Percentiles rank a stretch among this genome's conserved stretches.
phyloP scores from a whole-genome alignment of 495 filamentous ascomycete species.

The Aspergillus sclerotioniger region DNA sequence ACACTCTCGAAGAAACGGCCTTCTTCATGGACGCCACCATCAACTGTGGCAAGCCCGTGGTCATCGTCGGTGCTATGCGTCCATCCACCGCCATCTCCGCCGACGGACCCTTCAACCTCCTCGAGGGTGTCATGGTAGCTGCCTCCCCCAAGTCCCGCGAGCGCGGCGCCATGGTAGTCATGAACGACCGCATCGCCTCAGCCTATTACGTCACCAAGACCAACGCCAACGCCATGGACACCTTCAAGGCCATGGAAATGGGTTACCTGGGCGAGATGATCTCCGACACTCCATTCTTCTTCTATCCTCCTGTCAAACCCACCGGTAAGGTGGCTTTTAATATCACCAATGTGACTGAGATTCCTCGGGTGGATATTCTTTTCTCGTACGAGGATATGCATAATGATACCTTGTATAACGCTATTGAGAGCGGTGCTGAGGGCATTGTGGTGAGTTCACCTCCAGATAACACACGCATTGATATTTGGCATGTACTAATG shows the following conservation, averaged over 20 bases:
- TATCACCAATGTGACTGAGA: conserved; percentile 25
- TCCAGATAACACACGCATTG: background rate
- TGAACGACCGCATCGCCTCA: conserved; percentile 50
- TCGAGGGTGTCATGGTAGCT: conserved; percentile 48
- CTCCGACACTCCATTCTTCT: conserved; percentile 46
- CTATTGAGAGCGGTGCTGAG: conserved; percentile 38
- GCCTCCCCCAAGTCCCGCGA: conserved; percentile 29
- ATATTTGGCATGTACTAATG: background rate
- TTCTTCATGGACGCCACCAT: conserved; percentile 51
- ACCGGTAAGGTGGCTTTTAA: conserved; percentile 38
- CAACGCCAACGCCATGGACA: conserved; percentile 51
- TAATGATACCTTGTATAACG: conserved; percentile 31
- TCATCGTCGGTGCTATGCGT: conserved; percentile 50
- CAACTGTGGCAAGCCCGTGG: conserved; percentile 46
- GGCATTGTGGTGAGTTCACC: conserved; percentile 39
- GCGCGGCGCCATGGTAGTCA: conserved; percentile 46
- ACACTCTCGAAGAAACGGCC: conserved; percentile 50
- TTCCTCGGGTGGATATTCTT: conserved; percentile 47
- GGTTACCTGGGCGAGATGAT: conserved; percentile 46
- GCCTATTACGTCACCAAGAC: conserved; percentile 52
- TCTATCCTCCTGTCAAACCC: conserved; percentile 36
- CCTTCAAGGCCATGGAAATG: conserved; percentile 47
- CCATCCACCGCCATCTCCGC: conserved; percentile 50
- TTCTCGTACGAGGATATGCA: conserved; percentile 39
- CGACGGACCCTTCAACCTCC: conserved; percentile 50